phyloP scores from a whole-genome alignment of 805 yeast genomes.

The Danielozyma ontarioensis region DNA sequence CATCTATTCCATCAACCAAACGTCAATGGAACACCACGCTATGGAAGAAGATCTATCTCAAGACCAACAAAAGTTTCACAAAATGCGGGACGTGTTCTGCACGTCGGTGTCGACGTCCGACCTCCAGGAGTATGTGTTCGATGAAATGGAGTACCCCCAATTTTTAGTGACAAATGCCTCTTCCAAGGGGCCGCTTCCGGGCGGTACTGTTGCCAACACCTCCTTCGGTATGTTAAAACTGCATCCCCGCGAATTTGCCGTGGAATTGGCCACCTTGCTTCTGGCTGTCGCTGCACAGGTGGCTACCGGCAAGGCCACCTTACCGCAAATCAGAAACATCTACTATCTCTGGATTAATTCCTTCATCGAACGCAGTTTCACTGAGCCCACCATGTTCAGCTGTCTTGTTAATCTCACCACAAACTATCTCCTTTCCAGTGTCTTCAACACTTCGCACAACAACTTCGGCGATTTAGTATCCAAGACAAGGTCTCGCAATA shows the following conservation, averaged over 20 bases:
- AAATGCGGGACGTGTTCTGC: background rate
- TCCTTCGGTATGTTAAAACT: constrained; percentile 1
- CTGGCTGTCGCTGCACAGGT: constrained; percentile 12
- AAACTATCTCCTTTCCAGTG: constrained; percentile 31
- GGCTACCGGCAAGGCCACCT: constrained; percentile 20
- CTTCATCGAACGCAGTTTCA: constrained; percentile 20
- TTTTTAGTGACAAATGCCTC: background rate
- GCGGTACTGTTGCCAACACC: constrained; percentile 1
- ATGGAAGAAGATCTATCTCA: background rate
- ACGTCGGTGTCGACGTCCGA: background rate
- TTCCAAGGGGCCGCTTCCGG: constrained; percentile 5
- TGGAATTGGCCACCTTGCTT: constrained; percentile 3
- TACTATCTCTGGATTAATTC: constrained; percentile 30
- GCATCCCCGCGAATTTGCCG: constrained; percentile 2
- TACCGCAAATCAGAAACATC: constrained; percentile 22
- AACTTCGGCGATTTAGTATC: constrained; percentile 5
- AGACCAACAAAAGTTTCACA: background rate
- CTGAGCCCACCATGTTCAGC: constrained; percentile 25
- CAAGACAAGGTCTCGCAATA: constrained; percentile 15
- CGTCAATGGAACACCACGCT: background rate
- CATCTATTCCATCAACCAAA: constrained; percentile 20
- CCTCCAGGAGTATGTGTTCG: background rate
- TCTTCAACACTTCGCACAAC: constrained; percentile 11
- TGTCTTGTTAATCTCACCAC: constrained; percentile 35
- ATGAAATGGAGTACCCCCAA: background rate